phyloP scores from a whole-genome alignment of 2,329 filamentous ascomycete genomes.

The Verticillium klebahnii region DNA sequence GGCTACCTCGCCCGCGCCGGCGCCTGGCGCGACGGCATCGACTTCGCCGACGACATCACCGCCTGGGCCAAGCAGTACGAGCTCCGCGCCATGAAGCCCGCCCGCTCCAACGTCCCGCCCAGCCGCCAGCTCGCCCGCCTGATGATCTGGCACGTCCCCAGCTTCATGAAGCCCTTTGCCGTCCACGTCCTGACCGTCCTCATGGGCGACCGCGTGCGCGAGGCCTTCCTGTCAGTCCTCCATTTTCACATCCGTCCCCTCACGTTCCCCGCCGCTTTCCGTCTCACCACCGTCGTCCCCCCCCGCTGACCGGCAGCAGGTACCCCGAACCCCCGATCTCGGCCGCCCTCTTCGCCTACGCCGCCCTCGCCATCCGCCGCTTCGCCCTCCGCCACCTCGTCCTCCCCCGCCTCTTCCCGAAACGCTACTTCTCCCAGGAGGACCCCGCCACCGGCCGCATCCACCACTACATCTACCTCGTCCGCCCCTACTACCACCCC shows the following conservation, averaged over 20 bases:
- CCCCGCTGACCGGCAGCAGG: slow-evolving; percentile 3
- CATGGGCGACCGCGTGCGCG: slow-evolving; percentile 60
- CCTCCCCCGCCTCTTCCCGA: slow-evolving; percentile 49
- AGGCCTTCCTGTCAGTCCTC: slow-evolving; percentile 55
- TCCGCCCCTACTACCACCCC: slow-evolving; percentile 61
- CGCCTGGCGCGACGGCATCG: slow-evolving; percentile 44
- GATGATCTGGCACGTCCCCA: slow-evolving; percentile 51
- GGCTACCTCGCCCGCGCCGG: slow-evolving; percentile 26
- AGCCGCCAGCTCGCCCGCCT: slow-evolving; percentile 58
- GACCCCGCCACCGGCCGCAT: slow-evolving; percentile 51
- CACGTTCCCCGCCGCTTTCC: background rate
- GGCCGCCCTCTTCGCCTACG: slow-evolving; percentile 27
- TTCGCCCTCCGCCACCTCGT: slow-evolving; percentile 52
- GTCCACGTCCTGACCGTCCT: slow-evolving; percentile 50
- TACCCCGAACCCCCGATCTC: slow-evolving; percentile 37
- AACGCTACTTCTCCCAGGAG: slow-evolving; percentile 37
- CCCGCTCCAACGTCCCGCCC: slow-evolving; percentile 40
- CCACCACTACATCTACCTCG: slow-evolving; percentile 46
- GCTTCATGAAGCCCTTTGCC: slow-evolving; percentile 37
- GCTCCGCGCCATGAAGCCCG: slow-evolving; percentile 50
- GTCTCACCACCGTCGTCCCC: background rate
- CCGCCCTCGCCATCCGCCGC: slow-evolving; percentile 46
- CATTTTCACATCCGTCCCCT: background rate
- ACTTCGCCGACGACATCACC: slow-evolving; percentile 44
- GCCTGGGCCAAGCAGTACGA: slow-evolving; percentile 55